Evolutionary conservation across 2,329 filamentous ascomycete species (phyloP), one percentile per base, ranked within the genome.

Genomic region (Ceratocystis lukuohia): DNA sequence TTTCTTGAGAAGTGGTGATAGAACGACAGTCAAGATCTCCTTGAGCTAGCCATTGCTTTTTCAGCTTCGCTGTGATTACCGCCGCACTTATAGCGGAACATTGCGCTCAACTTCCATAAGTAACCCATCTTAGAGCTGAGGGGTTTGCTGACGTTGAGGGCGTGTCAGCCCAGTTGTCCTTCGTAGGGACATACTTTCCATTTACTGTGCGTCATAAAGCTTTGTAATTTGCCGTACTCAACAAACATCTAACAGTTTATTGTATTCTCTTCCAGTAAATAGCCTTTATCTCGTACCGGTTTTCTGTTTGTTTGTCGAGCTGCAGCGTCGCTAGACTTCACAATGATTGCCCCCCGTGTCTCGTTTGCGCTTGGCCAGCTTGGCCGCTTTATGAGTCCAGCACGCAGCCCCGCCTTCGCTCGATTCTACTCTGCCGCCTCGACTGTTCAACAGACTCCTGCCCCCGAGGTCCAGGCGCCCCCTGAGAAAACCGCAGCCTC

Each of bases 301-400:
- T 59, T 44, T 12, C 33, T 48, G 37, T 48, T n/a, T 33, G 64
- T 62, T 62, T 6, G 22, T 33, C 46, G 37, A 25, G 17, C n/a
- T 48, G 46, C 22, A 45, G 44, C 30, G 15, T 45, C 20, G 30
- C 37, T 46, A 44, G 64, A 7, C 33, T 44, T 37, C 33, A 48
- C 61, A 57, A 68, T 68, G 67, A 64, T 68, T 66, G 61, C 64
- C 25, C 67, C 67, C 20, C 64, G 64, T 33, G 59, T 68, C 37
- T 66, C 67, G 12, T 66, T 68, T 61, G 67, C 64, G 22, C 20
- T 68, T 30, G 64, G 67, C 48, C 67, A 66, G 50, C 41, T 50
- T 45, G 64, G 64, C 50, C 67, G 67, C 48, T 46, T 68, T 5
- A 66, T 64, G 61, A 46, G 59, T 25, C 50, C 64, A 30, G 33